phyloP scores from a whole-genome alignment of 2,329 filamentous ascomycete species.

The Botrytis squamosa region DNA sequence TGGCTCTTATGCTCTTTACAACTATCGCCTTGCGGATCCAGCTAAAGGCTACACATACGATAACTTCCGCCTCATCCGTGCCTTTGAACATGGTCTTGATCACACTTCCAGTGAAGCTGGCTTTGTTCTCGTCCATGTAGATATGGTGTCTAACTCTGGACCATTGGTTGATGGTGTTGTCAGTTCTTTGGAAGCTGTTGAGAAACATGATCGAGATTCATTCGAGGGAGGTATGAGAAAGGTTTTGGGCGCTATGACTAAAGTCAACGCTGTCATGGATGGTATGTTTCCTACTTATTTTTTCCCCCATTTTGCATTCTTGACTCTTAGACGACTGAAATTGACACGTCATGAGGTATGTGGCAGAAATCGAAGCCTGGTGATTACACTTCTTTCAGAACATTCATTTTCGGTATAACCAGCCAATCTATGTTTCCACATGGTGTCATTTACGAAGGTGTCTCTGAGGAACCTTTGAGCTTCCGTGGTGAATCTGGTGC shows the following conservation, averaged over 20 bases:
- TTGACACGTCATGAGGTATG: conserved; percentile 58
- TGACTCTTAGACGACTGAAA: conserved; percentile 32
- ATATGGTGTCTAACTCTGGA: conserved; percentile 89
- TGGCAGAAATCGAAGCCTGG: conserved; percentile 83
- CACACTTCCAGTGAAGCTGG: conserved; percentile 86
- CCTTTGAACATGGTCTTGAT: conserved; percentile 87
- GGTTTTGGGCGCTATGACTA: conserved; percentile 62
- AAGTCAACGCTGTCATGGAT: conserved; percentile 80
- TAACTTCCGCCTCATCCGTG: conserved; percentile 80
- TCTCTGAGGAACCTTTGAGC: conserved; percentile 70
- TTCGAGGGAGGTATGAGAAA: conserved; percentile 65
- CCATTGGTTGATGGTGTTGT: conserved; percentile 72
- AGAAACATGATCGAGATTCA: conserved; percentile 48
- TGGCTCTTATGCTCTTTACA: conserved; percentile 67
- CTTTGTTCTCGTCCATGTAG: conserved; percentile 92
- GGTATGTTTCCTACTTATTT: conserved; percentile 44
- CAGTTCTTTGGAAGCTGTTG: conserved; percentile 60
- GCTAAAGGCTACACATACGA: conserved; percentile 56
- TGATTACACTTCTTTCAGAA: conserved; percentile 86
- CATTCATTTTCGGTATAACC: conserved; percentile 96
- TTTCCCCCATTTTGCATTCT: background rate
- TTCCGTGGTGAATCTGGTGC: conserved; percentile 93
- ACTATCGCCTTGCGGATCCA: conserved; percentile 61
- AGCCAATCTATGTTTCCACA: conserved; percentile 91
- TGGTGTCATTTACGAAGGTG: conserved; percentile 85